Base-by-base conservation (phyloP, 1,284 basidiomycete genomes). In the Hymenochaete sp. region DNA sequence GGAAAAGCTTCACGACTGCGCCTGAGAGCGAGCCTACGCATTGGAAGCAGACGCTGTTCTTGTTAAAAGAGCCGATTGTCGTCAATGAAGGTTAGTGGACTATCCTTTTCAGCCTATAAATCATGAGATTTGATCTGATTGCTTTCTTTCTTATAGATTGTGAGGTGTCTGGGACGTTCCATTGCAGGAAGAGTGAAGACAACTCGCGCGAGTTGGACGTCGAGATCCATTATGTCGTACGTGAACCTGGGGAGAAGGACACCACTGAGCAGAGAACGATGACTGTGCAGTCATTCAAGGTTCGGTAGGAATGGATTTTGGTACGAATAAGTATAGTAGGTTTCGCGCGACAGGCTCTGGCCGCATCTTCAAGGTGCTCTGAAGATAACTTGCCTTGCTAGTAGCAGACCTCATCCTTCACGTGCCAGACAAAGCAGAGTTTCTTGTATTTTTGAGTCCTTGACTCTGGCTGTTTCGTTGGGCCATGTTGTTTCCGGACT, bases 1-100 rank as follows among this genome's bases (percentile, higher is more conserved):
- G 28, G 8, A 67, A 68, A 13, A 88, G 85, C 60, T 98, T 98
- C 63, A 95, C 91, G 52, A 98, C 95, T 0, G 90, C 92, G 0
- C 92, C 95, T 3, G 65, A 66, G 55, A 89, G 87, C 52, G 77
- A 80, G 39, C 80, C 87, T 18, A 98, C 95, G n/a, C 95, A 98
- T 62, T 98, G 95, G 95, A 95, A 95, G 62, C 95, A 98, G 61
- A 93, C 93, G 0, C 58, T 93, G 9, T 96, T 98, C 63, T 66
- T 98, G 52, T 69, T 98, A 51, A 74, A 78, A 45, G 77, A 92
- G 42, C 86, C 91, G 0, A 76, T 98, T 49, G 58, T 63, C 19
- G 81, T 87, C 0, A 67, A 73, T 6, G 76, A 85, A 61, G 92
- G 91, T 82, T 48, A 43, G 74, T 60, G n/a, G n/a, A 35, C 32